phyloP scores from a whole-genome alignment of 2,329 filamentous ascomycete species.

The Monascus ruber region DNA sequence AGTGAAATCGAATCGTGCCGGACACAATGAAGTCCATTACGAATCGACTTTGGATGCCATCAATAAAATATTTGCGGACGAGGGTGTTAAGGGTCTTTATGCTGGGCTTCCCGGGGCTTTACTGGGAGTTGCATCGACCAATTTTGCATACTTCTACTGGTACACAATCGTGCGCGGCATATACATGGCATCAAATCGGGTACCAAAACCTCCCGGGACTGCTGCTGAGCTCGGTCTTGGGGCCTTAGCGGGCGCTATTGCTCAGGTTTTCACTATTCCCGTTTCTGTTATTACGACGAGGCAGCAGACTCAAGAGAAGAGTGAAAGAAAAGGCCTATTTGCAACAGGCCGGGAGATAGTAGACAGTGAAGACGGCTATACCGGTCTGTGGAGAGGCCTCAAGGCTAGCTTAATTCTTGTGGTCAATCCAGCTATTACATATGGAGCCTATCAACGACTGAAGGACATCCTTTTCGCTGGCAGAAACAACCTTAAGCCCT shows the following conservation, averaged over 20 bases:
- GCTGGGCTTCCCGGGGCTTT: constrained; percentile 77
- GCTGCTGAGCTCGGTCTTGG: constrained; percentile 73
- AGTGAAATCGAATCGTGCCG: constrained; percentile 51
- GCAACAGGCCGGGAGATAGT: constrained; percentile 85
- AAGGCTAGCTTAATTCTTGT: constrained; percentile 94
- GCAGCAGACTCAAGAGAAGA: constrained; percentile 83
- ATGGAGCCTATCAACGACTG: constrained; percentile 87
- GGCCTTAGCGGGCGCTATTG: constrained; percentile 76
- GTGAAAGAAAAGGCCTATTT: constrained; percentile 72
- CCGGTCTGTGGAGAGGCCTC: constrained; percentile 84
- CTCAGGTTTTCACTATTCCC: constrained; percentile 92
- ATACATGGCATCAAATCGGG: constrained; percentile 53
- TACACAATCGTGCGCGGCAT: constrained; percentile 78
- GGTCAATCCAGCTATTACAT: constrained; percentile 93
- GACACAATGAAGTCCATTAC: constrained; percentile 56
- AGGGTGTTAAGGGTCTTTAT: constrained; percentile 75
- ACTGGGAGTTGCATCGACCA: constrained; percentile 87
- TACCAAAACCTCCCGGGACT: constrained; percentile 59
- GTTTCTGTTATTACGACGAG: constrained; percentile 91
- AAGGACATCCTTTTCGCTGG: constrained; percentile 67
- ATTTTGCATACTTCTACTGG: constrained; percentile 99
- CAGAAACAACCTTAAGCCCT: constrained; percentile 62
- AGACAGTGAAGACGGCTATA: constrained; percentile 77
- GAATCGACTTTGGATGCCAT: constrained; percentile 80
- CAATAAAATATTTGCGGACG: constrained; percentile 65